Conservation (phyloP, 441 rosid species). For the Pelargonium myrrhifolium region DNA sequence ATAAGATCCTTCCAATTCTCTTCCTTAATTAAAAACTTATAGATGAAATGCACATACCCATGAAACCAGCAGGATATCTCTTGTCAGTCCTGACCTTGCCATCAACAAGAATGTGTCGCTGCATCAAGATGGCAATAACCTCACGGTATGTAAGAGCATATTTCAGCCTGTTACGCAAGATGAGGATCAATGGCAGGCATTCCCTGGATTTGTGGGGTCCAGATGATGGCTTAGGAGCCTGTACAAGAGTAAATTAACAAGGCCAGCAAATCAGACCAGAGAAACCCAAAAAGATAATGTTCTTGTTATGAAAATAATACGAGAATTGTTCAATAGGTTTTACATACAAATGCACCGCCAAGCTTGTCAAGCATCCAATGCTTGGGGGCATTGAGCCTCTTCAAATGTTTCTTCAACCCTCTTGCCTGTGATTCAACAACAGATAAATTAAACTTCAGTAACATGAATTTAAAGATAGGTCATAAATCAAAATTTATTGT, state of each 20-base stretch:
- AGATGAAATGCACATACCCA: background rate
- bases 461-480: too few species aligned
- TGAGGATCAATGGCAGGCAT: constrained; percentile 61
- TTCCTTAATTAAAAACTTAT: background rate
- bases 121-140: constrained; percentile 30
- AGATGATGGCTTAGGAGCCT: constrained; percentile 67
- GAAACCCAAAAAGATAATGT: background rate
- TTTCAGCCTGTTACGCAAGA: constrained; percentile 61
- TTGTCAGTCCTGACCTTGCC: background rate
- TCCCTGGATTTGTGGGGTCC: constrained; percentile 87
- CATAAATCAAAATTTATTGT: too few species aligned
- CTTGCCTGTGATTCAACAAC: constrained; percentile 35
- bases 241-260: background rate
- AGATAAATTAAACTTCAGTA: background rate
- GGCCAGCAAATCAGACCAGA: too few species aligned
- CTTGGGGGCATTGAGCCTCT: constrained; percentile 56
- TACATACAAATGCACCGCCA: constrained; percentile 39
- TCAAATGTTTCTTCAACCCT: constrained; percentile 62
- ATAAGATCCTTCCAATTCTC: too few species aligned
- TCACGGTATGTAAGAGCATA: constrained; percentile 68
- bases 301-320: background rate
- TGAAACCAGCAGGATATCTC: background rate
- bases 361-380: constrained; percentile 15
- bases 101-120: too few species aligned
- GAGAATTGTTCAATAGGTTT: background rate